Conservation (phyloP, 2,329 filamentous ascomycete species). For the Trichoderma sp. region DNA sequence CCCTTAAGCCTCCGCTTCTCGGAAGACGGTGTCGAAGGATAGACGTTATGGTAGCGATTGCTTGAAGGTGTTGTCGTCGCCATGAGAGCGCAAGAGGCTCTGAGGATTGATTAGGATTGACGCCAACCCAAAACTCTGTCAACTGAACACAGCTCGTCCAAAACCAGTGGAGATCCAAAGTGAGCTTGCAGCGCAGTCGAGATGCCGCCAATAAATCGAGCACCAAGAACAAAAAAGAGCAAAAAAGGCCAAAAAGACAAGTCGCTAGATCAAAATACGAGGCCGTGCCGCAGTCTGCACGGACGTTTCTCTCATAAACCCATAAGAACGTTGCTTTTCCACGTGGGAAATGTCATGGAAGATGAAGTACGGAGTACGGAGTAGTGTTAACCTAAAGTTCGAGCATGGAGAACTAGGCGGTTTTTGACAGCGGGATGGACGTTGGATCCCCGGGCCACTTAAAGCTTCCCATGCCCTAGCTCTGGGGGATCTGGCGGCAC, state of each 20-base stretch:
- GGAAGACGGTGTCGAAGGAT: constrained; percentile 29
- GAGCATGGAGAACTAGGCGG: background rate
- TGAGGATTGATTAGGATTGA: background rate
- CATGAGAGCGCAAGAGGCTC: background rate
- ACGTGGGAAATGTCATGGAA: background rate
- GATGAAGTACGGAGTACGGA: background rate
- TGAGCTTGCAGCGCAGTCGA: background rate
- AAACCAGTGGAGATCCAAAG: background rate
- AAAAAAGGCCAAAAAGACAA: background rate
- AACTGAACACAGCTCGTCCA: background rate
- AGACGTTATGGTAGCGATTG: background rate
- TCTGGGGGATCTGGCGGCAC: background rate
- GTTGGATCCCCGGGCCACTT: background rate
- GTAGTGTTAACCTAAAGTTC: background rate
- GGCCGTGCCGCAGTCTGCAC: background rate
- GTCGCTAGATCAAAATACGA: background rate
- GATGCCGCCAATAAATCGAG: background rate
- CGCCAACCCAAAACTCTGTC: background rate
- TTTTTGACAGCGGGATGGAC: background rate
- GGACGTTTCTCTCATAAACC: background rate
- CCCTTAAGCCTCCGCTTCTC: constrained; percentile 38
- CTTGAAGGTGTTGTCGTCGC: constrained; percentile 7
- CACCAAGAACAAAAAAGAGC: background rate
- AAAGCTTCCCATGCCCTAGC: background rate
- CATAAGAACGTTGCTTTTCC: background rate